These are phyloP conservation scores for Yueomyces sp. DNA, from an alignment of 1,139 yeast species.

Conservation along the genomic window DNA sequence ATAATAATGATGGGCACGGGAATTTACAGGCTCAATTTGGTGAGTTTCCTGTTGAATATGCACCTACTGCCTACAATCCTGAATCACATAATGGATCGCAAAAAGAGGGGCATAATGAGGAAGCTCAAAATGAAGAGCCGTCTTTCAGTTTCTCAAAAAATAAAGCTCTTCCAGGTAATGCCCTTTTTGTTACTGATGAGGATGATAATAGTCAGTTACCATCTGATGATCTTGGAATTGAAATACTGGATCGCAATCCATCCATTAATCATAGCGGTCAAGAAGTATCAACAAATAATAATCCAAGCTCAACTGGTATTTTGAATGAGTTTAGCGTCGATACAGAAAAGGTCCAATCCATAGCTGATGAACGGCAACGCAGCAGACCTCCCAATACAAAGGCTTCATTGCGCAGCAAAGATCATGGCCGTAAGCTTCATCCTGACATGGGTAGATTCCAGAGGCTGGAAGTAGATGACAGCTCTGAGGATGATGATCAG, in stretches of 20 bases:
- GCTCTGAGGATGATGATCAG: conserved; percentile 19
- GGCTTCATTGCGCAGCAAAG: no score
- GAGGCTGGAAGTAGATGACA: conserved; percentile 3
- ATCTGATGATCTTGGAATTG: conserved; percentile 1
- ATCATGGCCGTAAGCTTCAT: no score
- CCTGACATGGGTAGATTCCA: no score
- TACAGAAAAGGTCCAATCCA: no score
- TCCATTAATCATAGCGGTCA: no score
- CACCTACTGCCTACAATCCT: neutral
- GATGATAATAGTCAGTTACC: conserved; percentile 15
- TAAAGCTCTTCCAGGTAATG: conserved; percentile 1
- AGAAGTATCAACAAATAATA: no score
- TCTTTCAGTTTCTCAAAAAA: neutral
- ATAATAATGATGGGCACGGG: conserved; percentile 1
- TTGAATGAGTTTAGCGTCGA: no score
- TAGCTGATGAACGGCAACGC: no score
- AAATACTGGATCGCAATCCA: conserved; percentile 3
- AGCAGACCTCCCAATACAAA: no score
- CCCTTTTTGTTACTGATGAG: conserved; percentile 14
- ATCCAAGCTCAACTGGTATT: no score
- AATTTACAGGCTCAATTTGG: conserved; percentile 1
- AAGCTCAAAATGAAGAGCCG: neutral
- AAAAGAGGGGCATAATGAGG: neutral
- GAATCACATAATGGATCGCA: no score
- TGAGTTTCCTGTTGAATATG: neutral